phyloP scores from a whole-genome alignment of 495 filamentous ascomycete species.

The Venustampulla echinocandica region DNA sequence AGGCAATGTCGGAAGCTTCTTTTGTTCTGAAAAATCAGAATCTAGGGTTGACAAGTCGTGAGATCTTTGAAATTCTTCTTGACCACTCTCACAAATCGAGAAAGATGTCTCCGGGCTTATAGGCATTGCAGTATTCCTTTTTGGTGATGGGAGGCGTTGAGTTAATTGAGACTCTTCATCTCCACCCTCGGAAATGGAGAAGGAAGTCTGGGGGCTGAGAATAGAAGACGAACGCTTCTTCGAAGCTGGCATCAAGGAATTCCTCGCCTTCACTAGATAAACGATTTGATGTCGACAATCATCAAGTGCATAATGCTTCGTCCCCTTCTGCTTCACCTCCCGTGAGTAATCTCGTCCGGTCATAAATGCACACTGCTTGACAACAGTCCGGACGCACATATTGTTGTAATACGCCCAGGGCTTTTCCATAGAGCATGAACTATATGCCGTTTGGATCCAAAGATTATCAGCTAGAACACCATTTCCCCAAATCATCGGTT shows the following conservation, averaged over 20 bases:
- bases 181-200: neutral
- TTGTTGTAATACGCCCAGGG: slow-evolving; percentile 10
- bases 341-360: neutral
- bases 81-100: neutral
- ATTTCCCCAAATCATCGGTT: slow-evolving; percentile 13
- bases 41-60: too few relatives aligned
- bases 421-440: slow-evolving; percentile 2
- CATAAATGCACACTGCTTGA: slow-evolving; percentile 1
- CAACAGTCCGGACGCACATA: slow-evolving; percentile 10
- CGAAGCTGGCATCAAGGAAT: neutral
- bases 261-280: slow-evolving; percentile 8
- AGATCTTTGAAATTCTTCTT: too few relatives aligned
- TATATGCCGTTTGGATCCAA: slow-evolving; percentile 9
- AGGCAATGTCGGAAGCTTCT: too few relatives aligned
- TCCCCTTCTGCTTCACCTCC: neutral
- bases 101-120: neutral
- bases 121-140: too few relatives aligned
- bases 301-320: slow-evolving; percentile 5
- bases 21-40: too few relatives aligned
- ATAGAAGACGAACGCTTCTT: neutral
- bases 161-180: neutral
- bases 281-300: slow-evolving; percentile 8
- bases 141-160: too few relatives aligned
- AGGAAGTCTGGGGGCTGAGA: neutral
- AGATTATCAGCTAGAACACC: slow-evolving; percentile 10